Percentiles rank a stretch among this genome's conserved stretches.
Evolutionary conservation across 192 early-diverging fungal genomes (phyloP).

Genomic region (Backusella tuberculispora): DNA sequence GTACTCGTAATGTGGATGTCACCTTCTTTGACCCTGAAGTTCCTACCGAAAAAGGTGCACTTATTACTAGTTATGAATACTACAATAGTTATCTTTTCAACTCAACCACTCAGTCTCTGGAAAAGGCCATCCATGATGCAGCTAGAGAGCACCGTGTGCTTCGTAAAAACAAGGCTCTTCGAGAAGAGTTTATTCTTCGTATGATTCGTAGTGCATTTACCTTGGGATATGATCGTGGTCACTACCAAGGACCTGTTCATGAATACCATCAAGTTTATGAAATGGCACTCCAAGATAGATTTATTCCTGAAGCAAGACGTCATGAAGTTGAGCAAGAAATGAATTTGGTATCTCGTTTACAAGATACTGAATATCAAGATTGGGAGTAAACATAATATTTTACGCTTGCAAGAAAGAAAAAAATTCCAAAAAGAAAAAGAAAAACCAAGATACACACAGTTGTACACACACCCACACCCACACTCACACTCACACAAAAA

Average conservation of each 20-base stretch:
- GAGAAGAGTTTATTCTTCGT: constrained; percentile 51
- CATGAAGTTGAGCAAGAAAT: constrained; percentile 26
- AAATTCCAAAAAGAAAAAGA: neutral
- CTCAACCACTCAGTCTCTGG: constrained; percentile 19
- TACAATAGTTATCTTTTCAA: constrained; percentile 53
- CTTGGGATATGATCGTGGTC: constrained; percentile 52
- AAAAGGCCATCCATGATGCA: constrained; percentile 46
- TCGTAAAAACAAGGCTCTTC: constrained; percentile 30
- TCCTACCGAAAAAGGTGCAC: constrained; percentile 16
- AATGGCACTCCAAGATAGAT: constrained; percentile 18
- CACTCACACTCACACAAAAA: neutral
- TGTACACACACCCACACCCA: neutral
- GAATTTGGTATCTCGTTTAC: constrained; percentile 5
- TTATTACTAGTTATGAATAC: constrained; percentile 38
- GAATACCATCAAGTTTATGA: constrained; percentile 46
- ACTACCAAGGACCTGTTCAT: constrained; percentile 47
- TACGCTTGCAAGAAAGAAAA: neutral
- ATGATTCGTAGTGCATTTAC: constrained; percentile 50
- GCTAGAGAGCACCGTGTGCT: constrained; percentile 36
- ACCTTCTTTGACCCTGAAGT: constrained; percentile 20
- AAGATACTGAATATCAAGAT: constrained; percentile 17
- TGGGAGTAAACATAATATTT: neutral
- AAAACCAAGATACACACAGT: constrained; percentile 4
- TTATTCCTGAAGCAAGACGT: constrained; percentile 2
- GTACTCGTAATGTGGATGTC: neutral